Conservation (phyloP, 1,139 yeast species). For the Saccharomyces pastorianus region DNA sequence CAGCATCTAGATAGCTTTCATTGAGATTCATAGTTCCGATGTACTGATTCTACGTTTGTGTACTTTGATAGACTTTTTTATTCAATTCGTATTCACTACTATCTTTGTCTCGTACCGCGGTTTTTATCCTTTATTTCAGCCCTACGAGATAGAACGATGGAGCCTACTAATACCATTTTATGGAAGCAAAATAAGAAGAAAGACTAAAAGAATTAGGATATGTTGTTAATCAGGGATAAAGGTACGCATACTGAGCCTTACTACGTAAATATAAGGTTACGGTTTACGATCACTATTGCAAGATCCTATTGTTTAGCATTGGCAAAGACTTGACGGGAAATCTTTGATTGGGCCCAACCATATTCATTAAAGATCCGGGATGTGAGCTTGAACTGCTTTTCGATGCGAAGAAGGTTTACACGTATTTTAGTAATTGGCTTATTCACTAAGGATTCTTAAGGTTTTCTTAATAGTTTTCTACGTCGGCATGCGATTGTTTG, state of each 20-base stretch:
- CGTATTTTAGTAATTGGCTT: background rate
- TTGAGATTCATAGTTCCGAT: background rate
- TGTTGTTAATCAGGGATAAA: background rate
- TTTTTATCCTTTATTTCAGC: background rate
- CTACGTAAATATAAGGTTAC: background rate
- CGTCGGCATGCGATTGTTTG: background rate
- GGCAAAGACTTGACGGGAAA: background rate
- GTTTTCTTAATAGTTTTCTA: background rate
- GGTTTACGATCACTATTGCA: background rate
- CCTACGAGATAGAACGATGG: background rate
- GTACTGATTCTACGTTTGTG: background rate
- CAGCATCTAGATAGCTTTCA: background rate
- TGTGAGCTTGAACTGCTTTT: background rate
- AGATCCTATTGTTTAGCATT: background rate
- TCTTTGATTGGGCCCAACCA: too few relatives aligned
- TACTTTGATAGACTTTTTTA: background rate
- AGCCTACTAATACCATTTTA: background rate
- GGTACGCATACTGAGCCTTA: background rate
- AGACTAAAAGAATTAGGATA: background rate
- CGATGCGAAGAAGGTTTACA: background rate
- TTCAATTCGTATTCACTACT: background rate
- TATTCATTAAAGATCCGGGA: too few relatives aligned
- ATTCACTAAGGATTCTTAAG: background rate
- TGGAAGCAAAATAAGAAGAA: background rate
- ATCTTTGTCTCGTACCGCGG: background rate